These are phyloP conservation scores for Pezicula carpinea DNA, from an alignment of 2,329 filamentous ascomycete species.

Conservation along the genomic window DNA sequence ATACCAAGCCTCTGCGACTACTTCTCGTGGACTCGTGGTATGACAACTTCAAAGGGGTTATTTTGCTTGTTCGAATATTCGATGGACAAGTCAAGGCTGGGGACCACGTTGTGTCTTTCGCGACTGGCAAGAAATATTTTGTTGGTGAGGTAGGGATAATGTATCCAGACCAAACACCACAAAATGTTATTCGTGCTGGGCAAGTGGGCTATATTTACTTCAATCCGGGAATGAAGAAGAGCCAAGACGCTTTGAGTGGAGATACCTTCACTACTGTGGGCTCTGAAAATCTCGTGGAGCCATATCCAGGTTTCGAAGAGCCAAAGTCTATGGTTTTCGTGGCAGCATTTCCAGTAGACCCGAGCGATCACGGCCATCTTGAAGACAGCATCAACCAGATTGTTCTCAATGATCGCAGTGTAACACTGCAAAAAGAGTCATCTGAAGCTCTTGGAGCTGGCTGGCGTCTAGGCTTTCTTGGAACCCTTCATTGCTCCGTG, in stretches of 20 bases:
- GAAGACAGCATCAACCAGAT: conserved; percentile 94
- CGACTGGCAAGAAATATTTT: conserved; percentile 82
- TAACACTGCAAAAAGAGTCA: conserved; percentile 89
- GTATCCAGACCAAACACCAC: conserved; percentile 81
- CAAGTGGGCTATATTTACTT: conserved; percentile 97
- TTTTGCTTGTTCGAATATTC: conserved; percentile 86
- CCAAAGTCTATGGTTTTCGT: conserved; percentile 99
- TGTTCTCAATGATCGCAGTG: conserved; percentile 89
- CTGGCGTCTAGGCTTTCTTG: conserved; percentile 90
- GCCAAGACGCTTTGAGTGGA: conserved; percentile 91
- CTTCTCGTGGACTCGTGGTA: conserved; percentile 98
- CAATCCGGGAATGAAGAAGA: conserved; percentile 97
- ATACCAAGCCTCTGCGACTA: conserved; percentile 69
- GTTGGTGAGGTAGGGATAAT: conserved; percentile 97
- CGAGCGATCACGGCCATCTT: conserved; percentile 77
- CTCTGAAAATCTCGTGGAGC: conserved; percentile 68
- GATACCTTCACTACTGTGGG: conserved; percentile 89
- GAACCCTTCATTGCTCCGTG: conserved; percentile 97
- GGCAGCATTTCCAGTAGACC: conserved; percentile 90
- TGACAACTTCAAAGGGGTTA: conserved; percentile 89
- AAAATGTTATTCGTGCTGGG: conserved; percentile 75
- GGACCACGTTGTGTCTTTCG: conserved; percentile 82
- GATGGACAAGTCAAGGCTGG: conserved; percentile 80
- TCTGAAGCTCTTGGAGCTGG: conserved; percentile 91
- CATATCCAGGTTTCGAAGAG: conserved; percentile 90